Evolutionary conservation across 176 grass and related monocot genomes (phyloP).

Genomic region (Coix lacrymajobi): DNA sequence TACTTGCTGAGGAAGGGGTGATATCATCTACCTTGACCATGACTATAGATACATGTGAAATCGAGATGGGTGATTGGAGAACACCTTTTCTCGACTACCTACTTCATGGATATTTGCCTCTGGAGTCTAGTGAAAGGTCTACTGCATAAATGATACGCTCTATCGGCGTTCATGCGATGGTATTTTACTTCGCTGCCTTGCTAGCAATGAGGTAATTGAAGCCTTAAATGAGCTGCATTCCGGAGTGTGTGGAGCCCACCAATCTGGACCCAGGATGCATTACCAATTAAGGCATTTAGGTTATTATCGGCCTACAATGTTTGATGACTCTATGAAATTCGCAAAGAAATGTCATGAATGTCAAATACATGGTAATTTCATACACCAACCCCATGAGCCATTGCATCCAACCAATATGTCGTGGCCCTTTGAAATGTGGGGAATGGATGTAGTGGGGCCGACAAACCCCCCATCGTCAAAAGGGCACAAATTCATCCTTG

Average conservation of each 20-base stretch:
- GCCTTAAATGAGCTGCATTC: background rate
- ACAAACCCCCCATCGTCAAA: background rate
- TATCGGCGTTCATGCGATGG: background rate
- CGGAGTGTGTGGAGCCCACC: background rate
- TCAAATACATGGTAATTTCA: background rate
- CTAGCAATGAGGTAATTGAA: background rate
- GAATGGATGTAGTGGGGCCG: background rate
- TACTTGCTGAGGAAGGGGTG: background rate
- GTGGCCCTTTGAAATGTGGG: slow-evolving; percentile 17
- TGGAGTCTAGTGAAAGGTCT: background rate
- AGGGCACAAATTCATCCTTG: background rate
- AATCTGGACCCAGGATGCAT: background rate
- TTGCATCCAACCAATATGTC: background rate
- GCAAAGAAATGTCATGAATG: background rate
- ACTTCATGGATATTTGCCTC: background rate
- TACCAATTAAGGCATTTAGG: background rate
- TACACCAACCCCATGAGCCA: background rate
- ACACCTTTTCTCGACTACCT: background rate
- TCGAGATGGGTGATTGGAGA: background rate
- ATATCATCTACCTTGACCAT: background rate
- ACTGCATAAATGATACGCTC: background rate
- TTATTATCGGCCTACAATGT: background rate
- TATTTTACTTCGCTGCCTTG: background rate
- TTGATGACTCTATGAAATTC: background rate
- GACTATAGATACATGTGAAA: background rate